Evolutionary conservation across 2,329 filamentous ascomycete species (phyloP), one percentile per base, ranked within the genome.

Genomic region (Colletotrichum camelliae): DNA sequence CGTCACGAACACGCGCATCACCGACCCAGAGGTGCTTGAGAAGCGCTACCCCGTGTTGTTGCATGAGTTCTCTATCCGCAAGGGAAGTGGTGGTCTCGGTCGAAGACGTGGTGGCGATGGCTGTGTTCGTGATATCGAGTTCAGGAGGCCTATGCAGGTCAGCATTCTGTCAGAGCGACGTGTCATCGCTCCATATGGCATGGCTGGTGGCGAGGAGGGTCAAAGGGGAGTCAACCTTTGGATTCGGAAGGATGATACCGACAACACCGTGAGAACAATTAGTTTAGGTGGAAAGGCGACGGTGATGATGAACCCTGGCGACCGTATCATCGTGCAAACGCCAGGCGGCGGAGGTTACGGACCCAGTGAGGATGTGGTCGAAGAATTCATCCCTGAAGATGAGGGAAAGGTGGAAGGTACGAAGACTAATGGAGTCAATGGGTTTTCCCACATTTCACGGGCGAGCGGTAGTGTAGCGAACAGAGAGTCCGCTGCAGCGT

Each of bases 1-100:
- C 68, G 82, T 87, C 81, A 85, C 82, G 2, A 85, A 85, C 55
- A 85, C 84, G 0, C 79, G 84, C n/a, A 84, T 83, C 31, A 83
- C 83, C 2, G 84, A 85, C 18, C 80, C 82, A 0, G 84, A 85
- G 79, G 81, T 83, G 5, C 69, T 85, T 4, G 84, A 85, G 76
- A 81, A 81, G 72, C 77, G 83, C 1, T 85, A 84, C 29, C 83
- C 83, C 0, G 77, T 80, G 7, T 77, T 85, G 18, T 76, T 85
- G 0, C 80, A 81, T 8, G 79, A 81, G 62, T 85, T 84, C 55
- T 78, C 72, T 1, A 78, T 85, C 16, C 79, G 84, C 0, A 72
- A 65, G 1, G 80, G 79, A 67, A 67, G 64, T 33, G 64, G 64
- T 12, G 64, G 64, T 8, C 16, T 8, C 15, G 64, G 64, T 4